These are phyloP conservation scores for Colletotrichum lini DNA, from an alignment of 2,329 filamentous ascomycete species.

Conservation along the genomic window DNA sequence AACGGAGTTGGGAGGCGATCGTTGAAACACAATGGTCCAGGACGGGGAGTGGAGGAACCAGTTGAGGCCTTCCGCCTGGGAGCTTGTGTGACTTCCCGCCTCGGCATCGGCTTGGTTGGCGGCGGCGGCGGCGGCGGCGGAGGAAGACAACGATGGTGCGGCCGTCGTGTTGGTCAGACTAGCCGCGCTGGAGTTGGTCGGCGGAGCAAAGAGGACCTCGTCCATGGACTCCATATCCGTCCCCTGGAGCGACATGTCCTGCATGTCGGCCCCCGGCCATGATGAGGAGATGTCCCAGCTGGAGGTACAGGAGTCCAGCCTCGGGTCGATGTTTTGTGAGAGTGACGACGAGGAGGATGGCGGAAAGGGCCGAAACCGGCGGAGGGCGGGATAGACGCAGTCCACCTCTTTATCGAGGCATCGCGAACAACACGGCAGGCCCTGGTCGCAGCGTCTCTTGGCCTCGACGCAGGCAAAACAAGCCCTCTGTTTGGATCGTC, in stretches of 20 bases:
- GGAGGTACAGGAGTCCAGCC: neutral
- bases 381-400: constrained; percentile 22
- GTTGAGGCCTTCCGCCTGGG: constrained; percentile 5
- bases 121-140: neutral
- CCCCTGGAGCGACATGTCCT: neutral
- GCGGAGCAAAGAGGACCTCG: neutral
- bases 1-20: neutral
- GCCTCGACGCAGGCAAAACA: constrained; percentile 28
- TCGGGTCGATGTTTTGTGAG: neutral
- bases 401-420: constrained; percentile 28
- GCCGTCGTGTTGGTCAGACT: neutral
- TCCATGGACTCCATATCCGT: neutral
- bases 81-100: neutral
- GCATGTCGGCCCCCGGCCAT: neutral
- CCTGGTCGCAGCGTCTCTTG: constrained; percentile 33
- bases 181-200: neutral
- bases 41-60: constrained; percentile 27
- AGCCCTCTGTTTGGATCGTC: constrained; percentile 31
- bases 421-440: constrained; percentile 25
- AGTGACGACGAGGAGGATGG: neutral
- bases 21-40: constrained; percentile 27
- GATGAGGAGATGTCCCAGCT: neutral
- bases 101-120: neutral
- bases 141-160: neutral
- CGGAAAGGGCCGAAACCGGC: neutral